These are phyloP conservation scores for Cyberlindnera japonica DNA, from an alignment of 805 yeast species.

Conservation along the genomic window DNA sequence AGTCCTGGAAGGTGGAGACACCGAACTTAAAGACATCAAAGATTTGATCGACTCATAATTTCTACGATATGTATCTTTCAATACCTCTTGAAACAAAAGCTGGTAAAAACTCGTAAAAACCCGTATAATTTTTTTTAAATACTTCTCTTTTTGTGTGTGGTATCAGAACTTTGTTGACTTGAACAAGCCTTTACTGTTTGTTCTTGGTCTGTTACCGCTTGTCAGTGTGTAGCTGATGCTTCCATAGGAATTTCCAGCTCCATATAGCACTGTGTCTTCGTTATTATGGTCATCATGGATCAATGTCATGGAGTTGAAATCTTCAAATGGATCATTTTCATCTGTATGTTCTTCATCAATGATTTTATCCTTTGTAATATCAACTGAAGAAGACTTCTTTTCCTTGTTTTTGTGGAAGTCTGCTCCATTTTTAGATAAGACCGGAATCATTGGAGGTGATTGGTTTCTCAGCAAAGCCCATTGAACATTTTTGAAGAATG, in stretches of 20 bases:
- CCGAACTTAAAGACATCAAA: conserved; percentile 4
- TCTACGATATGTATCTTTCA: neutral
- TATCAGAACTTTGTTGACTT: conserved; percentile 23
- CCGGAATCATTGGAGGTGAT: conserved; percentile 95
- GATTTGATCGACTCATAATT: conserved; percentile 4
- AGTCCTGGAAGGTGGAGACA: neutral
- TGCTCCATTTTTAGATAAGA: conserved; percentile 50
- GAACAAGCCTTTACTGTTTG: conserved; percentile 34
- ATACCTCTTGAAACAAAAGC: neutral
- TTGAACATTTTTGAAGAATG: conserved; percentile 85
- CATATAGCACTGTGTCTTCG: conserved; percentile 46
- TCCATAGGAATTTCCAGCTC: conserved; percentile 39
- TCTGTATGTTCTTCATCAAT: conserved; percentile 22
- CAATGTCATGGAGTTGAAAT: conserved; percentile 81
- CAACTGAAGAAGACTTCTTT: conserved; percentile 22
- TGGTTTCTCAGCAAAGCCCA: conserved; percentile 95
- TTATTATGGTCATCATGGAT: conserved; percentile 61
- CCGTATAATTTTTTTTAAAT: neutral
- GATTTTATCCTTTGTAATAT: conserved; percentile 28
- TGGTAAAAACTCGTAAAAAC: neutral
- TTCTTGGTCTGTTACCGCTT: conserved; percentile 34
- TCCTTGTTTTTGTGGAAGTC: conserved; percentile 41
- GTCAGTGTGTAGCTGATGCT: conserved; percentile 37
- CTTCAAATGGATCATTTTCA: conserved; percentile 69
- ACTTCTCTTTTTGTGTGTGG: too few relatives aligned